Percentiles rank a stretch among this genome's conserved stretches.
These are phyloP conservation scores for Chalara sp. DNA, from an alignment of 2,329 filamentous ascomycete species.

Conservation along the genomic window DNA sequence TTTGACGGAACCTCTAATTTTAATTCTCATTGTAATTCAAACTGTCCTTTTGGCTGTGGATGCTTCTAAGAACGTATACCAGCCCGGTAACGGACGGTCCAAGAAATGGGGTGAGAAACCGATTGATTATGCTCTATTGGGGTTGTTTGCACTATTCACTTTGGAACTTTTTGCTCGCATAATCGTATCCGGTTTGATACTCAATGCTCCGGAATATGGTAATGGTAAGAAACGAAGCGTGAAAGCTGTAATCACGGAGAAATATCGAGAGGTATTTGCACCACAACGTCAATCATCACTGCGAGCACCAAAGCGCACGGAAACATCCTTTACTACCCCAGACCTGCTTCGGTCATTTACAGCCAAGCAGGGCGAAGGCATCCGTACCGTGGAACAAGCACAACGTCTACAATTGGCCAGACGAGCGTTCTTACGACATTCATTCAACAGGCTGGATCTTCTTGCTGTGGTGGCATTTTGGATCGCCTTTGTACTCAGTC, in stretches of 20 bases:
- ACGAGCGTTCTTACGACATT: slow-evolving; percentile 86
- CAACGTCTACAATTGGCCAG: slow-evolving; percentile 82
- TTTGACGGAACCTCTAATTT: slow-evolving; percentile 76
- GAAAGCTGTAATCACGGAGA: slow-evolving; percentile 65
- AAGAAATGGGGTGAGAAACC: slow-evolving; percentile 54
- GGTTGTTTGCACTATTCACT: slow-evolving; percentile 83
- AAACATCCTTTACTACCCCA: slow-evolving; percentile 15
- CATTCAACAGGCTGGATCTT: slow-evolving; percentile 93
- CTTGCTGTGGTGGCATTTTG: slow-evolving; percentile 92
- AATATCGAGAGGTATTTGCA: slow-evolving; percentile 74
- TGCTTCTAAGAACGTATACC: slow-evolving; percentile 64
- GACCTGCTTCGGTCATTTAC: slow-evolving; percentile 34
- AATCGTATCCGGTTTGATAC: slow-evolving; percentile 86
- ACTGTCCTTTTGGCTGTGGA: slow-evolving; percentile 84
- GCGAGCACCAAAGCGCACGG: slow-evolving; percentile 11
- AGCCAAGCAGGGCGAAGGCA: slow-evolving; percentile 54
- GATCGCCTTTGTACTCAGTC: slow-evolving; percentile 73
- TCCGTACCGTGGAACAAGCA: slow-evolving; percentile 64
- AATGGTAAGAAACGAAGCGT: slow-evolving; percentile 74
- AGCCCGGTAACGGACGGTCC: slow-evolving; percentile 42
- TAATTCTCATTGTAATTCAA: slow-evolving; percentile 83
- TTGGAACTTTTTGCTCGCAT: slow-evolving; percentile 76
- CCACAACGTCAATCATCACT: slow-evolving; percentile 56
- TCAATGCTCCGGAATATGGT: slow-evolving; percentile 89
- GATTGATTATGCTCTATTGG: slow-evolving; percentile 53